phyloP scores from a whole-genome alignment of 352 stramenopile genomes.

The Peronospora farinosa region DNA sequence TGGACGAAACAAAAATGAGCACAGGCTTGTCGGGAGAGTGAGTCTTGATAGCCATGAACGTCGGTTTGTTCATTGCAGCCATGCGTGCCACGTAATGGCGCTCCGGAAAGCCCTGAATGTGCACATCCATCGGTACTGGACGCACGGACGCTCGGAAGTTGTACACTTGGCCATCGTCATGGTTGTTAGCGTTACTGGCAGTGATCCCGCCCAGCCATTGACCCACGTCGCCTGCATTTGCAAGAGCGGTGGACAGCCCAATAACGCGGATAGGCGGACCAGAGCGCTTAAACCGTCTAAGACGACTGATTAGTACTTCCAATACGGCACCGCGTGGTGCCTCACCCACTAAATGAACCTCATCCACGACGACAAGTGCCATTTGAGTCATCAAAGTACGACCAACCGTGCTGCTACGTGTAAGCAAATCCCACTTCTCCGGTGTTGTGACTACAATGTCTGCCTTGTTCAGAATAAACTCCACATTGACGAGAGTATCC shows the following conservation, averaged over 20 bases:
- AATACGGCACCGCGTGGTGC: conserved; percentile 88
- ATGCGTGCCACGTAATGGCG: conserved; percentile 96
- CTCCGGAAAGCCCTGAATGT: conserved; percentile 95
- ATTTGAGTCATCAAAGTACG: conserved; percentile 61
- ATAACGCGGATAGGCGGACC: conserved; percentile 83
- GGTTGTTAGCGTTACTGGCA: conserved; percentile 33
- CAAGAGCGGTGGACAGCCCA: conserved; percentile 93
- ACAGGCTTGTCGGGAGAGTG: conserved; percentile 91
- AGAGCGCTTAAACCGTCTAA: conserved; percentile 74
- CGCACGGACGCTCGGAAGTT: conserved; percentile 94
- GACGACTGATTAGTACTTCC: conserved; percentile 87
- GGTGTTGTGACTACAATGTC: conserved; percentile 97
- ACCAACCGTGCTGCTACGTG: conserved; percentile 80
- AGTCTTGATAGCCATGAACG: conserved; percentile 95
- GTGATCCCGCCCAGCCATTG: conserved; percentile 94
- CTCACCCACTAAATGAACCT: conserved; percentile 97
- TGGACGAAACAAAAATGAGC: conserved; percentile 98
- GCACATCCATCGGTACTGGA: conserved; percentile 94
- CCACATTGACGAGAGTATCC: conserved; percentile 92
- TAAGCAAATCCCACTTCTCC: conserved; percentile 98
- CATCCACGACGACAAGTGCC: conserved; percentile 93
- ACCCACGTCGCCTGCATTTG: conserved; percentile 93
- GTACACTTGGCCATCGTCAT: conserved; percentile 69
- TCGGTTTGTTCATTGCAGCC: conserved; percentile 99
- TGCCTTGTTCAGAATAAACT: conserved; percentile 84